Evolutionary conservation across 352 stramenopile genomes (phyloP).

Genomic region (Globisporangium nunn): DNA sequence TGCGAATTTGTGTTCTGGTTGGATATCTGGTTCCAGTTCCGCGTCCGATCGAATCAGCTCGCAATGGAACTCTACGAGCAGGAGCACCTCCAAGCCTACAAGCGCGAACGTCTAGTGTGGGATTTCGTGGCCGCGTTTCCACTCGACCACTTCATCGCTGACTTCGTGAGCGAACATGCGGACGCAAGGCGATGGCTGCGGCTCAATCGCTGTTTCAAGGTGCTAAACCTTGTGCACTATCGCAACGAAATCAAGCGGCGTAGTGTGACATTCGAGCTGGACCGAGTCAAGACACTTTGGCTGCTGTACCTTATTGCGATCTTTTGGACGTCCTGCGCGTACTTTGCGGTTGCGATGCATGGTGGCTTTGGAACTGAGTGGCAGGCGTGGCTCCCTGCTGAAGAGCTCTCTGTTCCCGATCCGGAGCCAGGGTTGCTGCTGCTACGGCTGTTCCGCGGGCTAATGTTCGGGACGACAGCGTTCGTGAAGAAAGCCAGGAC

Average conservation of each 20-base stretch:
- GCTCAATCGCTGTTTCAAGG: conserved; percentile 52
- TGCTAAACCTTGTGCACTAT: conserved; percentile 46
- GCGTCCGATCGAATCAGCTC: conserved; percentile 32
- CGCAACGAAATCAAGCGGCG: conserved; percentile 53
- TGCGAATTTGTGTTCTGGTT: conserved; percentile 43
- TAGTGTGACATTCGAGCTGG: conserved; percentile 51
- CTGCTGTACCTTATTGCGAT: conserved; percentile 50
- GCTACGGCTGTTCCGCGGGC: conserved; percentile 34
- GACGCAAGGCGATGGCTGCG: conserved; percentile 26
- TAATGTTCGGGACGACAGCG: conserved; percentile 42
- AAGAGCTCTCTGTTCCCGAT: conserved; percentile 19
- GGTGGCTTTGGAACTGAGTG: conserved; percentile 43
- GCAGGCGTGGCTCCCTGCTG: conserved; percentile 43
- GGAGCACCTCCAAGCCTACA: conserved; percentile 44
- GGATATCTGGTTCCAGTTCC: conserved; percentile 62
- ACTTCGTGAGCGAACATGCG: conserved; percentile 11
- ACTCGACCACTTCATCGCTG: conserved; percentile 32
- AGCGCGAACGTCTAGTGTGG: conserved; percentile 37
- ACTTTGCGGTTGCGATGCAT: conserved; percentile 51
- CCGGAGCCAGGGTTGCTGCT: conserved; percentile 23
- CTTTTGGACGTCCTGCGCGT: conserved; percentile 58
- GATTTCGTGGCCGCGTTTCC: conserved; percentile 38
- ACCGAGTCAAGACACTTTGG: conserved; percentile 45
- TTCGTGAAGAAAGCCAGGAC: conserved; percentile 59
- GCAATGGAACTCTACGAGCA: conserved; percentile 62